Conservation (phyloP, 257 asterid species). For the Thymus mandschuricus region DNA sequence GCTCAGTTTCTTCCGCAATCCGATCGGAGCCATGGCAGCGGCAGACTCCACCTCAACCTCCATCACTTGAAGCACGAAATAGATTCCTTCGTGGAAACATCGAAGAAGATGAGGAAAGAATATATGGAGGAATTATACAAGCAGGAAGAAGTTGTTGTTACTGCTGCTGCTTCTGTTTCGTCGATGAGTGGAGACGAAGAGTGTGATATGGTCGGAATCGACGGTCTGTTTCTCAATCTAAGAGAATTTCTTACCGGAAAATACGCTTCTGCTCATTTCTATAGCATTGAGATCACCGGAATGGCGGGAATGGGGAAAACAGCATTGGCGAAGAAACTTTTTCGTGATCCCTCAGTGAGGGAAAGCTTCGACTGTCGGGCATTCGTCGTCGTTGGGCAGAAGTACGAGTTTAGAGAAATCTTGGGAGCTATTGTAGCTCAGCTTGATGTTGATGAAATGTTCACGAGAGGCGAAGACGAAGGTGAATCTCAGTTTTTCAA, state of each 20-base stretch:
- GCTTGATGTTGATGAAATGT: background rate
- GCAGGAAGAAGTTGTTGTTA: background rate
- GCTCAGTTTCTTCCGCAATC: constrained; percentile 6
- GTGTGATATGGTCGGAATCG: background rate
- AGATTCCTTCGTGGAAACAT: background rate
- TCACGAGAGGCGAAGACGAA: too few species aligned
- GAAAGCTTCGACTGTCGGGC: background rate
- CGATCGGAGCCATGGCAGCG: background rate
- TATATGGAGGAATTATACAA: background rate
- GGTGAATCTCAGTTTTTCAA: background rate
- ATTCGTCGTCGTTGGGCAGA: background rate
- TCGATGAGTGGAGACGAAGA: background rate
- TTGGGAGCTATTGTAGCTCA: background rate
- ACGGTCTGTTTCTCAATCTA: background rate
- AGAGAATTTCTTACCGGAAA: background rate
- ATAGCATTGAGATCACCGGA: background rate
- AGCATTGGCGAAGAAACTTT: background rate
- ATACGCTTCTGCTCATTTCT: too few species aligned
- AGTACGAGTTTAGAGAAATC: background rate
- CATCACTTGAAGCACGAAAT: background rate
- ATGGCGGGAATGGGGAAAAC: constrained; percentile 18
- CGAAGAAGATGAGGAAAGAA: background rate
- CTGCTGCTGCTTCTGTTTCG: background rate
- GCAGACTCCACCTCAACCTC: background rate
- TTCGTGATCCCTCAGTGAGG: background rate